Conservation (phyloP, 805 yeast species). For the Scheffersomyces coipomensis region DNA sequence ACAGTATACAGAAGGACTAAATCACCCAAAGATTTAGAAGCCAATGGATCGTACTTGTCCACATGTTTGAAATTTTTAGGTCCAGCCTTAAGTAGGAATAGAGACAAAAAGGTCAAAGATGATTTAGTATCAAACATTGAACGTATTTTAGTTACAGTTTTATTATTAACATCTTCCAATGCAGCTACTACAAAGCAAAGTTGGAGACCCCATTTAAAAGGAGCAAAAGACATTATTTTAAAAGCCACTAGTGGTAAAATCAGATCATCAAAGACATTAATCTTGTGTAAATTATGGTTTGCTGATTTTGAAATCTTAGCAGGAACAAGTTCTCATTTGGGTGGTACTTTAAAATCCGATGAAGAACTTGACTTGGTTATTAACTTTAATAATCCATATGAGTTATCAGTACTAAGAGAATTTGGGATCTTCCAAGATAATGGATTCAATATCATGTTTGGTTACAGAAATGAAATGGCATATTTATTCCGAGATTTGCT, state of each 20-base stretch:
- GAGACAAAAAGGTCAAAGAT: slow-evolving; percentile 8
- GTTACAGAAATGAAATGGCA: slow-evolving; percentile 44
- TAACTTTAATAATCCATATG: slow-evolving; percentile 18
- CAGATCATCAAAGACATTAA: slow-evolving; percentile 35
- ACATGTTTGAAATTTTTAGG: slow-evolving; percentile 60
- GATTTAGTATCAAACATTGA: slow-evolving; percentile 48
- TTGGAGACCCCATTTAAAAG: slow-evolving; percentile 66
- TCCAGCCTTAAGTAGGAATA: slow-evolving; percentile 30
- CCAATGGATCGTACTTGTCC: slow-evolving; percentile 61
- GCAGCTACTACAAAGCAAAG: slow-evolving; percentile 52
- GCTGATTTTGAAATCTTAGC: slow-evolving; percentile 56
- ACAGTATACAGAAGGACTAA: slow-evolving; percentile 43
- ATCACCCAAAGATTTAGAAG: slow-evolving; percentile 15
- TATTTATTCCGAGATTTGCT: slow-evolving; percentile 37
- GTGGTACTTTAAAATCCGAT: slow-evolving; percentile 53
- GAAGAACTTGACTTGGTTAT: slow-evolving; percentile 42
- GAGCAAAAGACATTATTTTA: slow-evolving; percentile 59
- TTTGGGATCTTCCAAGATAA: slow-evolving; percentile 41
- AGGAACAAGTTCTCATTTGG: slow-evolving; percentile 51
- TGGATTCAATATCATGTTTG: slow-evolving; percentile 49
- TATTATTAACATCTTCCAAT: slow-evolving; percentile 61
- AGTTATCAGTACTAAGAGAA: slow-evolving; percentile 33
- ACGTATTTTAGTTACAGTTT: slow-evolving; percentile 62
- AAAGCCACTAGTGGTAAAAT: slow-evolving; percentile 29
- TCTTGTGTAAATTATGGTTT: slow-evolving; percentile 61